Evolutionary conservation across 2,329 filamentous ascomycete species (phyloP), one percentile per base, ranked within the genome.

Genomic region (Sclerotiophoma versabilis): DNA sequence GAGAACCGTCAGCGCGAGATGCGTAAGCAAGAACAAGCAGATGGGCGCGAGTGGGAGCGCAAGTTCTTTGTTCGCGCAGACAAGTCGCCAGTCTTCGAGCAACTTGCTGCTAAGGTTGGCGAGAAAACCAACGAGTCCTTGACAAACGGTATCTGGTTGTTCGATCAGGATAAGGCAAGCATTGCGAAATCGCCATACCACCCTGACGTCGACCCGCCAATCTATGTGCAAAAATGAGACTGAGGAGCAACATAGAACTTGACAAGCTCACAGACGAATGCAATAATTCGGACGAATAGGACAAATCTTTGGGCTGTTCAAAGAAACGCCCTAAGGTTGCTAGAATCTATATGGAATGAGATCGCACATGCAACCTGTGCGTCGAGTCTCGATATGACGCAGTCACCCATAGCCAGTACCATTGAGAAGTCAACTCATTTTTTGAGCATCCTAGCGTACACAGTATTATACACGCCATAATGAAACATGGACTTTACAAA

Each of bases 1-100:
- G 95, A 98, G 77, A 91, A 92, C 64, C 87, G 88, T 29, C 93
- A 98, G 80, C 87, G 92, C 12, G 91, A 84, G 75, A 81, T 86
- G 77, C 86, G 93, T 60, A 84, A 85, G 72, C 81, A 85, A 68
- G 93, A 97, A 74, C 86, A 85, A 66, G 82, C 84, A n/a, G 90
- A 92, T 64, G 87, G 87, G 17, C 83, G 83, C 36, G 81, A 85
- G 33, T 99, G 95, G 93, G 84, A 92, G 69, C 84, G 92, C 38
- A 84, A 89, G 49, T 98, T 95, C 79, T 99, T 98, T 78, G 85
- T 68, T 2, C 68, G 74, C 22, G 66, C 70, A 12, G 72, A 76
- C 2, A 70, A 66, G 27, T 65, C 69, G 37, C 81, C 53, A 67
- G 75, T 67, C 66, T 83, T 68, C 64, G 82, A 79, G 70, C 80